Evolutionary conservation across 164 flowering plant species (phyloP).

Genomic region (Liquidambar formosana): DNA sequence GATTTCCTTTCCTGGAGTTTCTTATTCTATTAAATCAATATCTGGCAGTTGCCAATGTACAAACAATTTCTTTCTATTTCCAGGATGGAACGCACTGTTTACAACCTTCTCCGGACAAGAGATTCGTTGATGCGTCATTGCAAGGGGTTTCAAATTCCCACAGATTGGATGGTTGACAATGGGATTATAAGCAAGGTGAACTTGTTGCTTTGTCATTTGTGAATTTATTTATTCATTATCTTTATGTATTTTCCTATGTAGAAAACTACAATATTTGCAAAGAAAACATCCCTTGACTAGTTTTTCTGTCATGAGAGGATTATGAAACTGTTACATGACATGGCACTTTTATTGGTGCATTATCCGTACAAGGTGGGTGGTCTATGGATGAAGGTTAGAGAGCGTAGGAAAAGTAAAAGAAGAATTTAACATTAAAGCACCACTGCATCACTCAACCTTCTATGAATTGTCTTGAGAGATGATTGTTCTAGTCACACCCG

Average conservation of each 20-base stretch:
- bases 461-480: too few relatives aligned
- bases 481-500: too few relatives aligned
- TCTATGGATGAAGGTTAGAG: too few relatives aligned
- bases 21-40: neutral
- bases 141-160: slow-evolving; percentile 79
- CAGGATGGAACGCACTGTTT: slow-evolving; percentile 82
- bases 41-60: neutral
- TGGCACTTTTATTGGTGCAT: too few relatives aligned
- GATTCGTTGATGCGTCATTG: slow-evolving; percentile 65
- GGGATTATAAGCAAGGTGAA: slow-evolving; percentile 83
- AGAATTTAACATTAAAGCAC: too few relatives aligned
- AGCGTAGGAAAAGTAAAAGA: too few relatives aligned
- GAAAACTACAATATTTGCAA: neutral
- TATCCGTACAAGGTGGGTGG: too few relatives aligned
- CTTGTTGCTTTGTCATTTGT: neutral
- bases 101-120: slow-evolving; percentile 62
- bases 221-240: neutral
- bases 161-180: slow-evolving; percentile 87
- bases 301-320: too few relatives aligned
- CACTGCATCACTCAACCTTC: too few relatives aligned
- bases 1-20: neutral
- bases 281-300: neutral
- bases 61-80: neutral
- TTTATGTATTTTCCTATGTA: neutral
- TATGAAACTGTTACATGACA: too few relatives aligned